A percentile compares a stretch with the other conserved stretches of the same genome.
These are phyloP conservation scores for Hondaea fermentalgiana DNA, from an alignment of 108 stramenopile species.

Conservation along the genomic window DNA sequence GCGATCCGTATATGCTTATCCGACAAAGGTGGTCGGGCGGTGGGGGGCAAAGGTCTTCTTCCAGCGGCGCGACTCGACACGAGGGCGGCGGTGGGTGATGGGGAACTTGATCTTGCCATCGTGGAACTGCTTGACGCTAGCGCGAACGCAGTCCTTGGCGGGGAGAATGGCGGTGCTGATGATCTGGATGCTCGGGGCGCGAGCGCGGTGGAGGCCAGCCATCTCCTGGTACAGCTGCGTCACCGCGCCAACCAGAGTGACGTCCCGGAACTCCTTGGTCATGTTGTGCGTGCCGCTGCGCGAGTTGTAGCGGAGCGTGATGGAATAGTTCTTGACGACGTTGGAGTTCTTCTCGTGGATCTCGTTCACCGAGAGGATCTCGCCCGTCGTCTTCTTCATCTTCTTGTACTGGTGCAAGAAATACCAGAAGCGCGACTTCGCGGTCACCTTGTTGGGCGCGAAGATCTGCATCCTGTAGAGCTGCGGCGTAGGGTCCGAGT, in stretches of 20 bases:
- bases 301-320: slow-evolving; percentile 97
- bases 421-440: slow-evolving; percentile 99
- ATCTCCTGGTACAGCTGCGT: slow-evolving; percentile 97
- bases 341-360: slow-evolving; percentile 87
- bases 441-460: slow-evolving; percentile 51
- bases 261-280: slow-evolving; percentile 99
- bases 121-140: slow-evolving; percentile 76
- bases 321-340: slow-evolving; percentile 98
- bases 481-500: slow-evolving; percentile 88
- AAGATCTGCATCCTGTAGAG: slow-evolving; percentile 99
- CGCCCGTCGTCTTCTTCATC: slow-evolving; percentile 99
- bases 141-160: slow-evolving; percentile 79
- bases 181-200: slow-evolving; percentile 96
- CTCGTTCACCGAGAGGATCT: slow-evolving; percentile 94
- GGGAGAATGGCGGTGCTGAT: slow-evolving; percentile 83
- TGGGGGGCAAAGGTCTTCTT: slow-evolving; percentile 42
- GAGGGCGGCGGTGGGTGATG: slow-evolving; percentile 83
- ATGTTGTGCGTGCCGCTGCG: slow-evolving; percentile 99
- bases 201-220: slow-evolving; percentile 98
- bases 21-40: slow-evolving; percentile 53
- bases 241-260: slow-evolving; percentile 83
- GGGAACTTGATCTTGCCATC: slow-evolving; percentile 90
- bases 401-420: slow-evolving; percentile 99
- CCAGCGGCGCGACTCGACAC: slow-evolving; percentile 56
- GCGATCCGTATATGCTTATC: slow-evolving; percentile 18